phyloP scores from a whole-genome alignment of 371 early-diverging fungal species.

The Rhizopus microsporus region DNA sequence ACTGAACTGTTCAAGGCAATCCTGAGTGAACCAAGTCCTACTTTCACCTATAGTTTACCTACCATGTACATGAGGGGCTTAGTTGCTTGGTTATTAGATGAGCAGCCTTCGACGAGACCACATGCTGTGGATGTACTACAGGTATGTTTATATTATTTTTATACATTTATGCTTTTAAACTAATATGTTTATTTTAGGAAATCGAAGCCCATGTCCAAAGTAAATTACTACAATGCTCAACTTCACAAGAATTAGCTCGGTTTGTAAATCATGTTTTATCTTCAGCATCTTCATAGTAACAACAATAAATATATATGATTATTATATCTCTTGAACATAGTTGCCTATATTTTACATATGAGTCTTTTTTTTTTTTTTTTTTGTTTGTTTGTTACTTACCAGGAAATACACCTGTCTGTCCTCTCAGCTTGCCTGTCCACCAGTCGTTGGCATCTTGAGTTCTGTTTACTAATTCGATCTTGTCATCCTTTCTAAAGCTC shows the following conservation, averaged over 20 bases:
- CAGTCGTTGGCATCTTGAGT: constrained; percentile 66
- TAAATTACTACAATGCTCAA: constrained; percentile 27
- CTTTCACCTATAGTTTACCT: constrained; percentile 53
- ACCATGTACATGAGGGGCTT: constrained; percentile 57
- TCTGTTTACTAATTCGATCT: constrained; percentile 63
- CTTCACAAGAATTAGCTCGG: constrained; percentile 28
- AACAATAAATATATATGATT: background rate
- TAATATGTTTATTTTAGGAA: constrained; percentile 19
- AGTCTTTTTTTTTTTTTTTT: background rate
- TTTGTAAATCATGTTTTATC: constrained; percentile 35
- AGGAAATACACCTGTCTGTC: constrained; percentile 68
- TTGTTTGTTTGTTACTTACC: constrained; percentile 37
- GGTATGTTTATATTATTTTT: constrained; percentile 18
- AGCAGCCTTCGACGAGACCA: constrained; percentile 43
- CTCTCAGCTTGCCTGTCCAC: constrained; percentile 72
- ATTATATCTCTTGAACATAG: background rate
- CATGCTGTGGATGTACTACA: constrained; percentile 41
- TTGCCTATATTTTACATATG: constrained; percentile 1
- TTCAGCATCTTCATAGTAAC: background rate
- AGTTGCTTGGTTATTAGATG: constrained; percentile 54
- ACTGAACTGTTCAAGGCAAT: constrained; percentile 48
- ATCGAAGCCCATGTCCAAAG: constrained; percentile 38
- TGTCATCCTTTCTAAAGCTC: constrained; percentile 65
- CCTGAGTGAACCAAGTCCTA: constrained; percentile 45
- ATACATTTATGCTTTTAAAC: background rate